Conservation (phyloP, 129 eudicot genomes). For the Deinandra increscens region DNA sequence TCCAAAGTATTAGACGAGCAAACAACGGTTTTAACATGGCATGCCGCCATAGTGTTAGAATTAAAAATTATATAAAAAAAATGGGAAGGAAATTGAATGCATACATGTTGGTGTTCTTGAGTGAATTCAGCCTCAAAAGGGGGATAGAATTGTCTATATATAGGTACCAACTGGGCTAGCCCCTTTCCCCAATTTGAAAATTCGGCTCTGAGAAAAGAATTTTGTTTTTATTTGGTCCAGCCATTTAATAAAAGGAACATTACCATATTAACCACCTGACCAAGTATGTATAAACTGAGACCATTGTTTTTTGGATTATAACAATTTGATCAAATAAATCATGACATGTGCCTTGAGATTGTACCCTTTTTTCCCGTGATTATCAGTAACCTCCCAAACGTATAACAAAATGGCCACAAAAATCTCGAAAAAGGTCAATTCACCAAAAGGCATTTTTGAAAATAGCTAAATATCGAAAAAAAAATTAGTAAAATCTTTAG, state of each 20-base stretch:
- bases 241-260: background rate
- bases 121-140: constrained; percentile 9
- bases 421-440: background rate
- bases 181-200: background rate
- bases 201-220: background rate
- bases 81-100: constrained; percentile 1
- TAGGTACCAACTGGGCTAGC: constrained; percentile 20
- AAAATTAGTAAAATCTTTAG: background rate
- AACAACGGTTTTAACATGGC: background rate
- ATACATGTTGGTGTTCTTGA: constrained; percentile 25
- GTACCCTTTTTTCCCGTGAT: background rate
- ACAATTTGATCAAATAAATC: background rate
- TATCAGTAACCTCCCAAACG: background rate
- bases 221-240: background rate
- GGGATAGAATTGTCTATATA: constrained; percentile 5
- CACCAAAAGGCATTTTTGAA: background rate
- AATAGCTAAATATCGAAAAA: too few relatives aligned
- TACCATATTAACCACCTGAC: background rate
- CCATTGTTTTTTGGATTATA: background rate
- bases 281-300: background rate
- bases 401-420: background rate
- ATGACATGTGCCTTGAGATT: background rate
- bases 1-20: background rate
- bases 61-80: background rate
- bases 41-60: background rate